phyloP scores from a whole-genome alignment of 805 yeast species.

The Wickerhamiella dianesei region DNA sequence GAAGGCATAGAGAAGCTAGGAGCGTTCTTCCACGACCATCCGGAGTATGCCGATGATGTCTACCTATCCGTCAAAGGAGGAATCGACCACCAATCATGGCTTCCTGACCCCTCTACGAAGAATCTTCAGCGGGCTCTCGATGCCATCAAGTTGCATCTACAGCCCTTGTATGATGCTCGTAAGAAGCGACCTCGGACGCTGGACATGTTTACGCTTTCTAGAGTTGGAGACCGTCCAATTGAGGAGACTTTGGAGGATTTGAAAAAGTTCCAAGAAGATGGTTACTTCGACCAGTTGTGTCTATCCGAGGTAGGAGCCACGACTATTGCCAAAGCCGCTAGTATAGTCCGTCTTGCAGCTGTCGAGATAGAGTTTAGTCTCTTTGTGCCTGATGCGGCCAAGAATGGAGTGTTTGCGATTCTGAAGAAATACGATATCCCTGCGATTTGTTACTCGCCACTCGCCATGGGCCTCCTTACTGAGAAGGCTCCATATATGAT shows the following conservation, averaged over 20 bases:
- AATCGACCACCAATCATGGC: constrained; percentile 20
- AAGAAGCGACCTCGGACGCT: constrained; percentile 14
- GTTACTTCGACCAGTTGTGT: constrained; percentile 56
- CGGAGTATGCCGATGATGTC: constrained; percentile 43
- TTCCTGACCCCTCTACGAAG: constrained; percentile 40
- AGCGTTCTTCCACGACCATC: constrained; percentile 43
- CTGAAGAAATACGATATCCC: constrained; percentile 49
- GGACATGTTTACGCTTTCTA: constrained; percentile 58
- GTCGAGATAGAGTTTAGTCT: constrained; percentile 74
- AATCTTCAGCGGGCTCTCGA: constrained; percentile 37
- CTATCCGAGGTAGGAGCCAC: constrained; percentile 57
- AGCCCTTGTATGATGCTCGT: constrained; percentile 18
- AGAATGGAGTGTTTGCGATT: constrained; percentile 49
- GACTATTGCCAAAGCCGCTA: constrained; percentile 46
- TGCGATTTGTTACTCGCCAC: constrained; percentile 69
- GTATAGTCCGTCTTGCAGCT: constrained; percentile 42
- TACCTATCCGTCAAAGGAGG: constrained; percentile 61
- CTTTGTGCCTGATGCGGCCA: constrained; percentile 45
- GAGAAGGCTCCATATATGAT: constrained; percentile 30
- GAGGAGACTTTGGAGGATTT: constrained; percentile 47
- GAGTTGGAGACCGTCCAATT: constrained; percentile 42
- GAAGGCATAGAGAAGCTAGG: constrained; percentile 44
- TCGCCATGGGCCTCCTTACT: constrained; percentile 57
- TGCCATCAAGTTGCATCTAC: constrained; percentile 21
- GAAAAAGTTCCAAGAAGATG: constrained; percentile 37